Evolutionary conservation across 2,329 filamentous ascomycete genomes (phyloP), one percentile per base, ranked within the genome.

Genomic region (Pseudogymnoascus sp.): DNA sequence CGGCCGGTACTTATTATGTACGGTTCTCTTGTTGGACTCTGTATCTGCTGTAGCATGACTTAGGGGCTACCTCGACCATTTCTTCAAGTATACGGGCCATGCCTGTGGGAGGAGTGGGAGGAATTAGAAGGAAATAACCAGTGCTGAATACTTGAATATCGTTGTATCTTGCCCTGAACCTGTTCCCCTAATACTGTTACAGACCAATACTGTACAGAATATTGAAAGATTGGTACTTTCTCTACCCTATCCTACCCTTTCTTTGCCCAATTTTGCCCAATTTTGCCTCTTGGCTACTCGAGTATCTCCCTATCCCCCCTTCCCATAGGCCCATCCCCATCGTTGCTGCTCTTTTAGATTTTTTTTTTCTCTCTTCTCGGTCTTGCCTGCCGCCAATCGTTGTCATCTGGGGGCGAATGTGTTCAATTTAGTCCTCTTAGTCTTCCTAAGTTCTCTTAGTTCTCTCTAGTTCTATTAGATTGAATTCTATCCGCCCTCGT

Each of bases 291-390:
- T 57, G 51, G 51, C 51, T 57, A 57, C 51, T 57, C 51, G 51
- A 57, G 51, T 57, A 57, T 7, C 29, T 34, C 29, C 51, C 29
- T 57, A 57, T 34, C 51, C 51, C 51, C 51, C 51, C 51, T 57
- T 57, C 51, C 51, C 51, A 57, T 57, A 57, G 51, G 51, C 51
- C 29, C 8, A 10, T 34, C 51, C 51, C 29, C 8, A 10, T 34
- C 51, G 29, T 34, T 12, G n/a, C 11, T 57, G n/a, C 51, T 18
- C 51, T 34, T 34, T 21, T 57, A 4, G 26, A 21, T 14, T 45
- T 34, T 57, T 57, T 57, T 57, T 34, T 57, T 57, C 51, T 57
- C 51, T 34, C 51, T 57, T 57, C 51, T 57, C 18, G 51, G 51
- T 18, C 51, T 18, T 57, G 29, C 16, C 51, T 57, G 51, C 51